Conservation (phyloP, 116 monocot genomes). For the Trichopus zeylanicus region DNA sequence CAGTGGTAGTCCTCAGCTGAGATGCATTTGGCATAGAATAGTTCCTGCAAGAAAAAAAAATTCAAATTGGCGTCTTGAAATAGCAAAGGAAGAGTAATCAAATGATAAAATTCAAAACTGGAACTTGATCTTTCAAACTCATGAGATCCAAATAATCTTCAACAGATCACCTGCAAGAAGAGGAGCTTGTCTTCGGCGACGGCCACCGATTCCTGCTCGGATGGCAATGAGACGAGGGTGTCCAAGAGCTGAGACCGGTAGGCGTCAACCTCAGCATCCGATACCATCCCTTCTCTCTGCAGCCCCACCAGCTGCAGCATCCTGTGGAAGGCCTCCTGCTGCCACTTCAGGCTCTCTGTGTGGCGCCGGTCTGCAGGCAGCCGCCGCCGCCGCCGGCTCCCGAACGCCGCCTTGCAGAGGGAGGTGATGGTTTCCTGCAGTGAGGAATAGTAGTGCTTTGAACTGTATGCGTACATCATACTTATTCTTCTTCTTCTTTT, state of each 20-base stretch:
- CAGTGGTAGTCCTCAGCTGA: constrained; percentile 64
- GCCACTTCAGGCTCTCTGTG: constrained; percentile 80
- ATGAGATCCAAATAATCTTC: neutral
- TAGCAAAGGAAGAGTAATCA: neutral
- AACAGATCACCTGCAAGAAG: constrained; percentile 76
- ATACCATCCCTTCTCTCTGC: constrained; percentile 65
- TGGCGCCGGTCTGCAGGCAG: constrained; percentile 53
- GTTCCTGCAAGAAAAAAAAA: constrained; percentile 39
- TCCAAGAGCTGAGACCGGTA: constrained; percentile 67
- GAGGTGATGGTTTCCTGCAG: constrained; percentile 74
- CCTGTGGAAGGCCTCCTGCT: constrained; percentile 91
- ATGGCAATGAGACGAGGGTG: constrained; percentile 55
- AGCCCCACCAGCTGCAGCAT: constrained; percentile 75
- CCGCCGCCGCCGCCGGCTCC: constrained; percentile 33
- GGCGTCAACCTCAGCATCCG: constrained; percentile 50
- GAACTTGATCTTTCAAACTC: too few relatives aligned
- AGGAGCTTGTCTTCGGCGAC: constrained; percentile 77
- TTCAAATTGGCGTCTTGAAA: neutral
- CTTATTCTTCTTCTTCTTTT: neutral
- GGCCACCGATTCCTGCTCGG: constrained; percentile 37
- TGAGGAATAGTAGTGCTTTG: constrained; percentile 77
- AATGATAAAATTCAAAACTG: too few relatives aligned
- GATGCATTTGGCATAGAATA: constrained; percentile 80
- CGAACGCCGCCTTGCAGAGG: constrained; percentile 85
- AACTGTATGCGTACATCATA: constrained; percentile 68